These are phyloP conservation scores for Hemisphaericaspora nanyangensis DNA, from an alignment of 805 yeast species.

Conservation along the genomic window DNA sequence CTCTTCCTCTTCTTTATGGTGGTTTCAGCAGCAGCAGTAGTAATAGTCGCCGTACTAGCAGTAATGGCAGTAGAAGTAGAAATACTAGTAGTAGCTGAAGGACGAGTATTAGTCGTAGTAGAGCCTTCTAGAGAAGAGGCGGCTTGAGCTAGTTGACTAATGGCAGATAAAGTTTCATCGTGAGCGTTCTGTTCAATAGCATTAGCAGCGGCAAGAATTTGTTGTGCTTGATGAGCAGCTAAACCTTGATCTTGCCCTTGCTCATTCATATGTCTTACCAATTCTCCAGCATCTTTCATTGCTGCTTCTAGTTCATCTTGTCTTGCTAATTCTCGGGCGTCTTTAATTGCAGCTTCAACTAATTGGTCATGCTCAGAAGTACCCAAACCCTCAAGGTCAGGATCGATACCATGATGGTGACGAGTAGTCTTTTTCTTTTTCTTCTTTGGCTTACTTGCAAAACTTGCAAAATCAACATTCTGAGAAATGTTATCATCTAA, in stretches of 20 bases:
- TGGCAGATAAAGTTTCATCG: background rate
- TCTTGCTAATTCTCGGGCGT: slow-evolving; percentile 60
- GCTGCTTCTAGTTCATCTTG: slow-evolving; percentile 51
- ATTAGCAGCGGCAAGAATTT: slow-evolving; percentile 5
- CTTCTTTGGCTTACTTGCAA: slow-evolving; percentile 5
- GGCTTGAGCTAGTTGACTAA: background rate
- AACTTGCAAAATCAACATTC: slow-evolving; percentile 2
- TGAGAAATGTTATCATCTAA: slow-evolving; percentile 36
- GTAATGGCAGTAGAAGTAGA: slow-evolving; percentile 7
- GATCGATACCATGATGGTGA: slow-evolving; percentile 22
- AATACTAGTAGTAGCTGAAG: background rate
- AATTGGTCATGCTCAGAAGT: slow-evolving; percentile 55
- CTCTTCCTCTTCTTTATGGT: background rate
- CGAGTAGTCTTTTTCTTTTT: slow-evolving; percentile 10
- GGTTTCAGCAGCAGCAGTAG: background rate
- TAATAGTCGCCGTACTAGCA: slow-evolving; percentile 6
- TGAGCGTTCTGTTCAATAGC: background rate
- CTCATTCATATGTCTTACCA: slow-evolving; percentile 39
- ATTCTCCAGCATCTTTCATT: slow-evolving; percentile 61
- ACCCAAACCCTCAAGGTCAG: slow-evolving; percentile 35
- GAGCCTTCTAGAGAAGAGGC: background rate
- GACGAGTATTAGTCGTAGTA: too few species aligned
- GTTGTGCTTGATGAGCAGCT: slow-evolving; percentile 12
- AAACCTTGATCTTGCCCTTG: slow-evolving; percentile 11
- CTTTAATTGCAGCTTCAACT: slow-evolving; percentile 67